Conservation (phyloP, 2,329 filamentous ascomycete genomes). For the Aspergillus sp. region DNA sequence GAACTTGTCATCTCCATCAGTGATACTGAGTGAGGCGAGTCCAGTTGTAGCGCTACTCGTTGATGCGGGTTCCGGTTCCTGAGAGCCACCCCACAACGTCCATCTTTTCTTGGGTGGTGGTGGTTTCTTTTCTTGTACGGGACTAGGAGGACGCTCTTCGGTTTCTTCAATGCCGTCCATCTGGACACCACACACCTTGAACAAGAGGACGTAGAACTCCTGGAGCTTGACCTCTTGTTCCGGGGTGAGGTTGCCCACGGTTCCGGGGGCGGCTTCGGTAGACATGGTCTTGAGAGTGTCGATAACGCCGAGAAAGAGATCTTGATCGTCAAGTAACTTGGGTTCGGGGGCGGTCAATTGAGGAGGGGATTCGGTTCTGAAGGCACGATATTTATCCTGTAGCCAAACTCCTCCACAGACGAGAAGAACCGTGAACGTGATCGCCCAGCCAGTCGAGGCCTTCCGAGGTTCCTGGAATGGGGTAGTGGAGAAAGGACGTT, state of each 20-base stretch:
- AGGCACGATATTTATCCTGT: conserved; percentile 30
- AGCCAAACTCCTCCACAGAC: conserved; percentile 37
- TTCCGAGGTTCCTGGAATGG: conserved; percentile 28
- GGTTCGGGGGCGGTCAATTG: conserved; percentile 13
- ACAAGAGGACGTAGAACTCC: conserved; percentile 76
- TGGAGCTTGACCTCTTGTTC: conserved; percentile 87
- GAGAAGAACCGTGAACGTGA: conserved; percentile 33
- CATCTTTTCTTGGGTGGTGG: conserved; percentile 70
- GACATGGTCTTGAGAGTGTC: conserved; percentile 39
- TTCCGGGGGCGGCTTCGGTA: conserved; percentile 52
- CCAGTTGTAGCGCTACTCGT: conserved; percentile 40
- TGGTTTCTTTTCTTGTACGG: conserved; percentile 50
- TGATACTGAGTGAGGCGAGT: conserved; percentile 37
- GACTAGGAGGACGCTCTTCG: conserved; percentile 23
- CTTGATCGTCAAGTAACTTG: conserved; percentile 7
- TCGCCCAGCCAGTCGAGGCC: conserved; percentile 39
- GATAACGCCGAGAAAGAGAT: conserved; percentile 33
- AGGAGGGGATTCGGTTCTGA: conserved; percentile 13
- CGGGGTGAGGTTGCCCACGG: conserved; percentile 80
- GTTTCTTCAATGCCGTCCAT: conserved; percentile 26
- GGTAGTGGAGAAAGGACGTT: conserved; percentile 28
- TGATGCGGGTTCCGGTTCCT: conserved; percentile 36
- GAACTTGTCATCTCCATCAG: conserved; percentile 81
- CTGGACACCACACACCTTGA: conserved; percentile 71
- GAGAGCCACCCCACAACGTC: conserved; percentile 66